Conservation (phyloP, 202 grass and related monocot species). For the Setaria italica region DNA sequence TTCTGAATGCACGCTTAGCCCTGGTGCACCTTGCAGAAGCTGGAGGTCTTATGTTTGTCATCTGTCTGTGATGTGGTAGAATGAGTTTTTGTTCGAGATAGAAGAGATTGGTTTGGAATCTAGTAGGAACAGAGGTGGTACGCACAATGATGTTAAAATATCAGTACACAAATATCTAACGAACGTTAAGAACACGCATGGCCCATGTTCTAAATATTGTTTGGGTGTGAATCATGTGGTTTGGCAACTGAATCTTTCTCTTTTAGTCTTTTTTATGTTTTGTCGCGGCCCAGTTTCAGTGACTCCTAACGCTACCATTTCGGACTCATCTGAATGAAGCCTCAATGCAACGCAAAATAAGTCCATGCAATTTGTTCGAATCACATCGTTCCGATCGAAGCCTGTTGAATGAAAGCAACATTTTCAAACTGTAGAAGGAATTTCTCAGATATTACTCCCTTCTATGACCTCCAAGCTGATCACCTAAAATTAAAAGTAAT, state of each 20-base stretch:
- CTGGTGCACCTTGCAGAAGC: background rate
- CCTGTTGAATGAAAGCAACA: background rate
- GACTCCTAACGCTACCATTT: background rate
- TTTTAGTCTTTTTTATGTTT: background rate
- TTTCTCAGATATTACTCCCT: background rate
- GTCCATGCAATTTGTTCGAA: background rate
- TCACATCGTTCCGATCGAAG: background rate
- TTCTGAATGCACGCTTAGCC: background rate
- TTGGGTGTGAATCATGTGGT: background rate
- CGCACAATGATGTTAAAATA: constrained; percentile 3
- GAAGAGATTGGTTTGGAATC: constrained; percentile 8
- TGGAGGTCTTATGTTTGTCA: background rate
- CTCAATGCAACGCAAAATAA: background rate
- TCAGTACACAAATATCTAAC: background rate
- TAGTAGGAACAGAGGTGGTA: background rate
- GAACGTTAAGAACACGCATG: background rate
- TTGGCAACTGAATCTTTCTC: background rate
- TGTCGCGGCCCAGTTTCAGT: background rate
- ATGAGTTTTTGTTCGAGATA: background rate
- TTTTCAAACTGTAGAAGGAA: background rate
- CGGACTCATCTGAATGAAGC: background rate
- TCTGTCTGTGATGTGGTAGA: background rate
- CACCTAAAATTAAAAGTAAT: background rate
- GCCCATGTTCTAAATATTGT: background rate
- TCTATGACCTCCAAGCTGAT: background rate